Percentiles rank a stretch among this genome's conserved stretches.
phyloP scores from a whole-genome alignment of 306 rosid genomes.

The Senna tora region DNA sequence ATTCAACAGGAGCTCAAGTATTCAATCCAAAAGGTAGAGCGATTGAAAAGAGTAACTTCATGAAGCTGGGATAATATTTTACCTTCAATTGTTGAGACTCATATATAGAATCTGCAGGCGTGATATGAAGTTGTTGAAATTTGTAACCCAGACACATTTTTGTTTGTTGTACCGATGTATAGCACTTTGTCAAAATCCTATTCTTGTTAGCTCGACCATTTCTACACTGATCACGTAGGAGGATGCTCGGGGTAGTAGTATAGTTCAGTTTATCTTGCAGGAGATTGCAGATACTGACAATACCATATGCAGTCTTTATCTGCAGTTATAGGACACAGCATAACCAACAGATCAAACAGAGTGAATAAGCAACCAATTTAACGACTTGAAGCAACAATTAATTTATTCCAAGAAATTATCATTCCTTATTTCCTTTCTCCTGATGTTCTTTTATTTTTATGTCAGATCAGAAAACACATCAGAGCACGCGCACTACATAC shows the following conservation, averaged over 20 bases:
- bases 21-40: constrained; percentile 79
- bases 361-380: not conserved
- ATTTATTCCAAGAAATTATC: not conserved
- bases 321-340: not conserved
- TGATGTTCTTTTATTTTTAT: not conserved
- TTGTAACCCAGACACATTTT: constrained; percentile 29
- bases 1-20: constrained; percentile 85
- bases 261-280: not conserved
- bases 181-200: constrained; percentile 16
- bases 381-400: not conserved
- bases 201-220: constrained; percentile 4
- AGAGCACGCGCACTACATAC: not conserved
- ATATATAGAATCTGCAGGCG: constrained; percentile 1
- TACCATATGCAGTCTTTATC: not conserved
- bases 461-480: not conserved
- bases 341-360: not conserved
- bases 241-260: not conserved
- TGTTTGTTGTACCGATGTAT: constrained; percentile 28
- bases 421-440: not conserved
- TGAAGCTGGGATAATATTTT: constrained; percentile 18
- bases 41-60: constrained; percentile 39
- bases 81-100: constrained; percentile 35
- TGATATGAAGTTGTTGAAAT: constrained; percentile 24
- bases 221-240: not conserved
- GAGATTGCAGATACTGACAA: not conserved